Percentiles rank a stretch among this genome's conserved stretches.
These are phyloP conservation scores for Phytophthora pini DNA, from an alignment of 352 stramenopile genomes.

Conservation along the genomic window DNA sequence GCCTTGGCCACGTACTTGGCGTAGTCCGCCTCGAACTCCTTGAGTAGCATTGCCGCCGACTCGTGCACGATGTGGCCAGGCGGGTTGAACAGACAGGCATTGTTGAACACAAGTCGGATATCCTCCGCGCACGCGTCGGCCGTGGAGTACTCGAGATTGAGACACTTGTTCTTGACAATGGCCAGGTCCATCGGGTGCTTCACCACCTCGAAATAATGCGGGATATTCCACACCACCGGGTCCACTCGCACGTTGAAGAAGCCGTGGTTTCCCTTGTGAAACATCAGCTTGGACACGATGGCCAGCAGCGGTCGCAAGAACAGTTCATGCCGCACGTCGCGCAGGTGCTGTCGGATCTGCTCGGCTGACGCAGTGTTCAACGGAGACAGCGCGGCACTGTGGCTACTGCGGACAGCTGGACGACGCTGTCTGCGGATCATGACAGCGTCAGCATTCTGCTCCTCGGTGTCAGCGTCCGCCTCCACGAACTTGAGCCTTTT, in stretches of 20 bases:
- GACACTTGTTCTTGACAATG: conserved; percentile 91
- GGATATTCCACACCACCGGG: conserved; percentile 76
- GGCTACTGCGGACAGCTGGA: conserved; percentile 1
- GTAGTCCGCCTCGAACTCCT: conserved; percentile 80
- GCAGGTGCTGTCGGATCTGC: conserved; percentile 74
- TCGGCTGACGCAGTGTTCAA: conserved; percentile 61
- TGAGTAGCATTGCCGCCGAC: conserved; percentile 56
- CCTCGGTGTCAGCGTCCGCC: neutral
- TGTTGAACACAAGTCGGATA: conserved; percentile 86
- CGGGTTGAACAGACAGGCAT: conserved; percentile 89
- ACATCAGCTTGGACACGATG: conserved; percentile 80
- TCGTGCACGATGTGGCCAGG: conserved; percentile 80
- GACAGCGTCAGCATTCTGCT: conserved; percentile 4
- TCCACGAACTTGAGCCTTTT: conserved; percentile 53
- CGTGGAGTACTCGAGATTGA: conserved; percentile 83
- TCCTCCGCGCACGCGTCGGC: conserved; percentile 81
- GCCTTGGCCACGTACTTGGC: conserved; percentile 52
- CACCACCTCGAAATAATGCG: conserved; percentile 86
- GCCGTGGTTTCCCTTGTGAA: conserved; percentile 81
- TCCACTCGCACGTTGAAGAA: conserved; percentile 88
- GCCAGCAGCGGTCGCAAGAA: conserved; percentile 71
- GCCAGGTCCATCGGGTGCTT: conserved; percentile 92
- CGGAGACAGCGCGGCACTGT: conserved; percentile 53
- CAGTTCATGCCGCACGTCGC: conserved; percentile 73
- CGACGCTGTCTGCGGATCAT: conserved; percentile 5